A percentile compares a stretch with the other conserved stretches of the same genome.
Evolutionary conservation across 2,329 filamentous ascomycete genomes (phyloP).

Genomic region (Paecilomyces sp.): DNA sequence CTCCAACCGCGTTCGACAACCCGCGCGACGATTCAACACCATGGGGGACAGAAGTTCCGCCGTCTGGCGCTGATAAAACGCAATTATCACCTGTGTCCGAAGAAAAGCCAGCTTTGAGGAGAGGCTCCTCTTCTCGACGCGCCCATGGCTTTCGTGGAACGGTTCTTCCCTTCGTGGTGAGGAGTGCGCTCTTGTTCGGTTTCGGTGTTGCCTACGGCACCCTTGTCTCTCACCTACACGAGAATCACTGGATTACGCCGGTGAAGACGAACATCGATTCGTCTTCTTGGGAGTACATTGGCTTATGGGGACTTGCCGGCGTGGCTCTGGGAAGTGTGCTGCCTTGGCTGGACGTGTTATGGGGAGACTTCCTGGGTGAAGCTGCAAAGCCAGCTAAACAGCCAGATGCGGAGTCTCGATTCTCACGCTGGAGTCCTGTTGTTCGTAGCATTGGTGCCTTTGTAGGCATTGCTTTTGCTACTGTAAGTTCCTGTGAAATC

Average conservation of each 20-base stretch:
- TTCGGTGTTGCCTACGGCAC: constrained; percentile 79
- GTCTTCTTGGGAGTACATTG: constrained; percentile 59
- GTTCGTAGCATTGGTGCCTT: constrained; percentile 65
- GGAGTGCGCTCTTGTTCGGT: constrained; percentile 61
- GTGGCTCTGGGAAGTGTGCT: constrained; percentile 70
- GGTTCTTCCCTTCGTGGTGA: constrained; percentile 49
- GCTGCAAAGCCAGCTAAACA: constrained; percentile 12
- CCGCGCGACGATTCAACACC: constrained; percentile 59
- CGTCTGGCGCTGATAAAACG: constrained; percentile 46
- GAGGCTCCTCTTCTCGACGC: constrained; percentile 28
- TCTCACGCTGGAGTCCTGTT: constrained; percentile 59
- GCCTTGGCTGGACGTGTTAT: constrained; percentile 75
- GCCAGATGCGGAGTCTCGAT: constrained; percentile 21
- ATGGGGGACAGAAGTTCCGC: constrained; percentile 71
- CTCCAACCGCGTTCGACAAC: constrained; percentile 52
- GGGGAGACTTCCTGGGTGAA: constrained; percentile 45
- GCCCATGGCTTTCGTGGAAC: constrained; percentile 34
- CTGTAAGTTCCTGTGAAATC: constrained; percentile 53
- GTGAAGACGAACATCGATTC: constrained; percentile 53
- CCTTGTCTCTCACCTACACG: constrained; percentile 72
- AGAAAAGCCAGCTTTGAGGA: constrained; percentile 18
- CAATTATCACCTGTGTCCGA: constrained; percentile 32
- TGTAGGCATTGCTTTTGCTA: constrained; percentile 68
- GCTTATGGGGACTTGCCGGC: constrained; percentile 75
- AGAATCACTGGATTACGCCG: constrained; percentile 55